phyloP scores from a whole-genome alignment of 2,329 filamentous ascomycete genomes.

The Fusarium nanum region DNA sequence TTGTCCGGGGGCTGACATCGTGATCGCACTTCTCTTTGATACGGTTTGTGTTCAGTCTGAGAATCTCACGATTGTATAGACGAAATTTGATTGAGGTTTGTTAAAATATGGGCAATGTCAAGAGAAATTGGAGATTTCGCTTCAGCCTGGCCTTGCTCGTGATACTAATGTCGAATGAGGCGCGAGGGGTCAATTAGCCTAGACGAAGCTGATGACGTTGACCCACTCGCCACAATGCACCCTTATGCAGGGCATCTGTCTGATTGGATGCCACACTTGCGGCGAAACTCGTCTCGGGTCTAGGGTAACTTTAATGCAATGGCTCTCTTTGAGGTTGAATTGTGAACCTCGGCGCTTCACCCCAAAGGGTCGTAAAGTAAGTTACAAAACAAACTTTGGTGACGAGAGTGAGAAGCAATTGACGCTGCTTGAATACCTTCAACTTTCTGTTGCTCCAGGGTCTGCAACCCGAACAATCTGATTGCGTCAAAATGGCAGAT shows the following conservation, averaged over 20 bases:
- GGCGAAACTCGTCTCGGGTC: constrained; percentile 7
- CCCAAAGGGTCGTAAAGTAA: background rate
- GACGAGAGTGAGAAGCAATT: background rate
- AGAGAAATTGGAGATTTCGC: constrained; percentile 47
- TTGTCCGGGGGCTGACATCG: constrained; percentile 58
- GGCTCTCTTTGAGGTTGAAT: background rate
- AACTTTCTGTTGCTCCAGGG: background rate
- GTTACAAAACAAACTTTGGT: background rate
- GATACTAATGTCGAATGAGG: constrained; percentile 49
- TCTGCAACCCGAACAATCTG: background rate
- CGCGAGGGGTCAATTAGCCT: constrained; percentile 48
- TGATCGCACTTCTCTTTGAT: constrained; percentile 25
- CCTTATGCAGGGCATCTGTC: background rate
- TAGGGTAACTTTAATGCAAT: constrained; percentile 29
- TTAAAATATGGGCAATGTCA: constrained; percentile 14
- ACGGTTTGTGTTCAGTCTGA: constrained; percentile 4
- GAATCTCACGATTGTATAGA: constrained; percentile 3
- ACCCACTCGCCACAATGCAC: constrained; percentile 50
- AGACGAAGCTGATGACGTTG: constrained; percentile 54
- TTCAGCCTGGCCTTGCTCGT: constrained; percentile 45
- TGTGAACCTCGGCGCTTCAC: background rate
- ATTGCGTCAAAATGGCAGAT: constrained; percentile 60
- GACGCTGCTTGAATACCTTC: background rate
- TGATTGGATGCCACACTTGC: constrained; percentile 25
- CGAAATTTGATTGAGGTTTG: constrained; percentile 20